These are phyloP conservation scores for Cymbopogon citratus DNA, from an alignment of 176 grass and related monocot genomes.

Conservation along the genomic window DNA sequence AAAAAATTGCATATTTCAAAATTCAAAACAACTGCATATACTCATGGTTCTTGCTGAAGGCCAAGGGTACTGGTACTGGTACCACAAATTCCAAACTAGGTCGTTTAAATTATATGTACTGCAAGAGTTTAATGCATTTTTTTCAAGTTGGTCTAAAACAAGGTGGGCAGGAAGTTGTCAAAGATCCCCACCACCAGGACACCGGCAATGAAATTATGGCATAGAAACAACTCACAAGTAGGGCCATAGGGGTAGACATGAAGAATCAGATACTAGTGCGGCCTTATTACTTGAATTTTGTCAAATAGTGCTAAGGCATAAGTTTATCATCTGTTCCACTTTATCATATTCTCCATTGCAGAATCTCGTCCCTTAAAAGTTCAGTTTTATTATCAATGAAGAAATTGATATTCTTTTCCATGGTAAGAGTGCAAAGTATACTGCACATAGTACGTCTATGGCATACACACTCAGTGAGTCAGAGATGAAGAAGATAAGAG, in stretches of 20 bases:
- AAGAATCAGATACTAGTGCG: conserved; percentile 29
- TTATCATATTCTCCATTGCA: background rate
- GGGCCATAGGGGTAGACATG: conserved; percentile 4
- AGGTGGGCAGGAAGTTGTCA: background rate
- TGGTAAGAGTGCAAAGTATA: background rate
- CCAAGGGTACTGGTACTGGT: background rate
- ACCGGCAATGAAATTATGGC: background rate
- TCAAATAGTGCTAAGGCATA: conserved; percentile 30
- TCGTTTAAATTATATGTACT: background rate
- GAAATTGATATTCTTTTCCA: conserved; percentile 8
- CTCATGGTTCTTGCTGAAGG: background rate
- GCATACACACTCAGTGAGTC: background rate
- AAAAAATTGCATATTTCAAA: background rate
- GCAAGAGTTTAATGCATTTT: background rate
- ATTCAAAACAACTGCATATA: background rate
- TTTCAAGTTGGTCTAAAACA: background rate
- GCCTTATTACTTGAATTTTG: conserved; percentile 10
- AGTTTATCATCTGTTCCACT: conserved; percentile 15
- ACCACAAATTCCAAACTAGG: background rate
- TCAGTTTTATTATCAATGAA: background rate
- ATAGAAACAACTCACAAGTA: background rate
- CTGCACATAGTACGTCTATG: background rate
- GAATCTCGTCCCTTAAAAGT: conserved; percentile 15
- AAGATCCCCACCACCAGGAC: background rate
- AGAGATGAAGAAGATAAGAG: background rate